These are phyloP conservation scores for Dillenia suffruticosa DNA, from an alignment of 164 flowering plant genomes.

Conservation along the genomic window DNA sequence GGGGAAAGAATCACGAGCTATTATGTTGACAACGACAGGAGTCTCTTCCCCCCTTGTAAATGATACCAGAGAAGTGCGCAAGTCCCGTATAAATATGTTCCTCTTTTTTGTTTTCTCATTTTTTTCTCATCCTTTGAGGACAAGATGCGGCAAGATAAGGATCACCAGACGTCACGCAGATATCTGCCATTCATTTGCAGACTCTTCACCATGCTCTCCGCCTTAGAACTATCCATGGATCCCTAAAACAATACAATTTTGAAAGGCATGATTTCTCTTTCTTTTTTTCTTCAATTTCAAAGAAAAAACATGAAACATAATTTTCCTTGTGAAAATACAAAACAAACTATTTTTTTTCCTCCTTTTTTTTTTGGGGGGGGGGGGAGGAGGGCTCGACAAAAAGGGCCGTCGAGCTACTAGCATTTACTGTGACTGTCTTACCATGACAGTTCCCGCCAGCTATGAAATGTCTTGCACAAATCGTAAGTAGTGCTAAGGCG, in stretches of 20 bases:
- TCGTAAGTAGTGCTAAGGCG: too few species aligned
- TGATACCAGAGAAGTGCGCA: too few species aligned
- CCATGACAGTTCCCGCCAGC: too few species aligned
- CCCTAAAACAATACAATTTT: conserved; percentile 50
- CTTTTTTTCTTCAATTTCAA: neutral
- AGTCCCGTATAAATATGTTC: too few species aligned
- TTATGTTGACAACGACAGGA: neutral
- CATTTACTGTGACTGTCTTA: too few species aligned
- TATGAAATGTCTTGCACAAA: too few species aligned
- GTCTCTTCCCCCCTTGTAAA: neutral
- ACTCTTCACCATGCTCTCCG: conserved; percentile 84
- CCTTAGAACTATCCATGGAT: conserved; percentile 68
- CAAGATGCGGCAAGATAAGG: neutral
- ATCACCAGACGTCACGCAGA: conserved; percentile 93
- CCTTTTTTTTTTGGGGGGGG: too few species aligned
- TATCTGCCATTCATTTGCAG: conserved; percentile 89
- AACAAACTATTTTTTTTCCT: too few species aligned
- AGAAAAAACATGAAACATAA: neutral
- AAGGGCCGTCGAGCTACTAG: too few species aligned
- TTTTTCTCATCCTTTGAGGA: neutral
- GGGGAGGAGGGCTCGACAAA: too few species aligned
- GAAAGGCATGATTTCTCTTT: neutral
- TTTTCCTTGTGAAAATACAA: neutral
- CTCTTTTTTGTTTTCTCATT: neutral
- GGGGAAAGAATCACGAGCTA: conserved; percentile 28